Percentiles rank a stretch among this genome's conserved stretches.
Evolutionary conservation across 176 grass and related monocot species (phyloP).

Genomic region (Neostapfia colusana): DNA sequence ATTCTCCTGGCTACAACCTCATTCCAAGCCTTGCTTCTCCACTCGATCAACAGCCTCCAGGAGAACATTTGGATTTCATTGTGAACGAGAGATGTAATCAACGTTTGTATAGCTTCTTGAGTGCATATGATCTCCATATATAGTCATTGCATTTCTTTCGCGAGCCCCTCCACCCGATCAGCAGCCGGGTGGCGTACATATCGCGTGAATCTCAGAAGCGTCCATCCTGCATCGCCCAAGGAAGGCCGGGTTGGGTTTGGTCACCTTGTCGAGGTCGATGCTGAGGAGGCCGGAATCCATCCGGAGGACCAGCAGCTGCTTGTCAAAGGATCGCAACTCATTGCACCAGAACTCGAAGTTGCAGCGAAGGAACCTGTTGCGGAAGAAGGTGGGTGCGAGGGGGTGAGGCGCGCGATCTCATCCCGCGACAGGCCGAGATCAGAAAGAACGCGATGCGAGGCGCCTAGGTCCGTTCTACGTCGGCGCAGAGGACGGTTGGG

Average conservation of each 20-base stretch:
- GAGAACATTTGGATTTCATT: slow-evolving; percentile 2
- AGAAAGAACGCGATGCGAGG: not conserved
- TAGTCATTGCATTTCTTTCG: too few relatives aligned
- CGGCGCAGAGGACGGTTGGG: not conserved
- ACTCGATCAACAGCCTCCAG: slow-evolving; percentile 22
- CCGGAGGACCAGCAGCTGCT: not conserved
- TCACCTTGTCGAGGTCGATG: slow-evolving; percentile 22
- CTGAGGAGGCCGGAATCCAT: not conserved
- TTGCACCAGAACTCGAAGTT: slow-evolving; percentile 39
- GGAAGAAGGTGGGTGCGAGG: not conserved
- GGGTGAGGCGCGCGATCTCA: not conserved
- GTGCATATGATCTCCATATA: too few relatives aligned
- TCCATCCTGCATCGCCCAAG: slow-evolving; percentile 27
- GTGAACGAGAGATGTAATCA: too few relatives aligned
- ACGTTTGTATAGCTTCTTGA: too few relatives aligned
- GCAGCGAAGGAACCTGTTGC: not conserved
- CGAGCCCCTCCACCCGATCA: too few relatives aligned
- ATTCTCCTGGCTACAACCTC: not conserved
- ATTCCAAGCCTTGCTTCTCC: slow-evolving; percentile 11
- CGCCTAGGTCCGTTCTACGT: not conserved
- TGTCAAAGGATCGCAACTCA: slow-evolving; percentile 30
- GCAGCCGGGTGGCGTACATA: not conserved
- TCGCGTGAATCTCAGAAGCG: not conserved
- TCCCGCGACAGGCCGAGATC: not conserved
- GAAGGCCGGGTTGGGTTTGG: slow-evolving; percentile 38